Conservation (phyloP, 2,329 filamentous ascomycete species). For the Parasarocladium wereldwijsianum region DNA sequence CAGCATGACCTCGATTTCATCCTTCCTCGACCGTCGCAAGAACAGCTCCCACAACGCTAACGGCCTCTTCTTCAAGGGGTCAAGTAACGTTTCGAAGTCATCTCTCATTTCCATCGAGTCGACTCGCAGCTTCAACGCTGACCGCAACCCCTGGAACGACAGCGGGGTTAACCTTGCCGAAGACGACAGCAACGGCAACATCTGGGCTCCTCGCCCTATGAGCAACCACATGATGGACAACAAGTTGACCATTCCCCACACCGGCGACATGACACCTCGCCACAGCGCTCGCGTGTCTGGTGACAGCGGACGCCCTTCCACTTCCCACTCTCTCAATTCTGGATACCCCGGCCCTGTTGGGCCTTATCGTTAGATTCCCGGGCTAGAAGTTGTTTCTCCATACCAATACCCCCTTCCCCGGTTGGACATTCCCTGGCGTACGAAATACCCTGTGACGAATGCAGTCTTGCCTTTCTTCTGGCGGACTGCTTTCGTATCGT, state of each 20-base stretch:
- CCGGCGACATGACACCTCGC: slow-evolving; percentile 72
- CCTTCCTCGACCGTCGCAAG: slow-evolving; percentile 92
- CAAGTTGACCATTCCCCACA: slow-evolving; percentile 50
- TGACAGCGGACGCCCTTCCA: slow-evolving; percentile 83
- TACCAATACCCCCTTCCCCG: slow-evolving; percentile 44
- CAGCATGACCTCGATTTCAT: slow-evolving; percentile 86
- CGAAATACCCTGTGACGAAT: slow-evolving; percentile 31
- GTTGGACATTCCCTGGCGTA: slow-evolving; percentile 54
- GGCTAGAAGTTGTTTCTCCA: slow-evolving; percentile 30
- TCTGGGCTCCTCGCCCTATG: slow-evolving; percentile 47
- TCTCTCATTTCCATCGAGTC: slow-evolving; percentile 94
- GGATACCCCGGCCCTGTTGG: slow-evolving; percentile 89
- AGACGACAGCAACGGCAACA: slow-evolving; percentile 69
- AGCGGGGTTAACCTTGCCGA: slow-evolving; percentile 89
- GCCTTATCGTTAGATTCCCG: slow-evolving; percentile 67
- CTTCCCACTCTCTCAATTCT: slow-evolving; percentile 89
- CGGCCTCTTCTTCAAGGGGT: slow-evolving; percentile 81
- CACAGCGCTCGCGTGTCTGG: slow-evolving; percentile 73
- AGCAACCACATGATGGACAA: slow-evolving; percentile 50
- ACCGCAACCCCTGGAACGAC: slow-evolving; percentile 96
- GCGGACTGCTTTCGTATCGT: background rate
- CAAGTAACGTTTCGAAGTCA: slow-evolving; percentile 80
- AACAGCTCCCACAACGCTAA: slow-evolving; percentile 78
- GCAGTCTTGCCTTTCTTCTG: background rate
- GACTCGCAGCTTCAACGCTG: slow-evolving; percentile 75